Evolutionary conservation across 208 protist genomes (phyloP).

Genomic region (Trypanosoma theileri): DNA sequence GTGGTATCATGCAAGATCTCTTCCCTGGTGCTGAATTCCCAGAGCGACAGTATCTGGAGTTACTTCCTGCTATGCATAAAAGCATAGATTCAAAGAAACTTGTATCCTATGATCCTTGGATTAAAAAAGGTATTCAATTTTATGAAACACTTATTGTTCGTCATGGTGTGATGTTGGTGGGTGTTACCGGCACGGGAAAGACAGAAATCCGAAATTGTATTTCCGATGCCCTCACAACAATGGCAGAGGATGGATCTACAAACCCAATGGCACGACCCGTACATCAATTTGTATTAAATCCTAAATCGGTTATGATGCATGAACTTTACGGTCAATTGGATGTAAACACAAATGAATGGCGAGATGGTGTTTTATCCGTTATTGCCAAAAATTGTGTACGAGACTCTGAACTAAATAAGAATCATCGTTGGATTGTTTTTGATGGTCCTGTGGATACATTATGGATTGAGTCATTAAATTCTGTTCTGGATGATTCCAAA

Average conservation of each 20-base stretch:
- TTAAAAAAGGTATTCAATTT: constrained; percentile 97
- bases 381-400: constrained; percentile 91
- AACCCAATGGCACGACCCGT: constrained; percentile 82
- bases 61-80: constrained; percentile 89
- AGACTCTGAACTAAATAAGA: constrained; percentile 69
- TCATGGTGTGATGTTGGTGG: constrained; percentile 99
- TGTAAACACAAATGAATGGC: constrained; percentile 94
- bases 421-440: constrained; percentile 97
- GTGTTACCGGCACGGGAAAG: constrained; percentile 97
- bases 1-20: constrained; percentile 97
- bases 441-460: constrained; percentile 98
- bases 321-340: constrained; percentile 97
- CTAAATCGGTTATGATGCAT: constrained; percentile 96
- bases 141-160: constrained; percentile 98
- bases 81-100: constrained; percentile 74
- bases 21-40: constrained; percentile 97
- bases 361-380: constrained; percentile 89
- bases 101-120: constrained; percentile 78
- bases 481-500: constrained; percentile 98
- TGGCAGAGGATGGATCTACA: constrained; percentile 51
- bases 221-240: constrained; percentile 63
- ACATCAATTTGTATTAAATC: constrained; percentile 96
- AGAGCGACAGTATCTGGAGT: constrained; percentile 89
- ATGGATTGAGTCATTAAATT: constrained; percentile 99
- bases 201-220: constrained; percentile 87